A percentile compares a stretch with the other conserved stretches of the same genome.
These are phyloP conservation scores for Brettanomyces custersianus DNA, from an alignment of 805 yeast genomes.

Conservation along the genomic window DNA sequence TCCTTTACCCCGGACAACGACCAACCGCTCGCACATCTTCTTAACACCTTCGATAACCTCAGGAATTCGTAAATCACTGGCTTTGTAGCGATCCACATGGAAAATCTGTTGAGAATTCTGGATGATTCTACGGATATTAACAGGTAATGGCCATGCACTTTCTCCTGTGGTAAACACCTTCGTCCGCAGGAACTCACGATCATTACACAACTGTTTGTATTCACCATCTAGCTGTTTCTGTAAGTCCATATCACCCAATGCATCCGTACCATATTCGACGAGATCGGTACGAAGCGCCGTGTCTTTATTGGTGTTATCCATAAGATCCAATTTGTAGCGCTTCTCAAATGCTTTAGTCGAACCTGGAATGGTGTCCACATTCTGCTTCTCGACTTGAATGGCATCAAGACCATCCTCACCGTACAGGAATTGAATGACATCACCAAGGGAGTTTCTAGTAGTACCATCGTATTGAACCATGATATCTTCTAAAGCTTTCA, in stretches of 20 bases:
- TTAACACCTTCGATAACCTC: conserved; percentile 72
- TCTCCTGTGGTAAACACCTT: conserved; percentile 89
- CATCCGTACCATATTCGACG: conserved; percentile 84
- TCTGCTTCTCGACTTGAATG: conserved; percentile 93
- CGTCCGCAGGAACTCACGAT: conserved; percentile 71
- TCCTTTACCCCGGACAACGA: conserved; percentile 78
- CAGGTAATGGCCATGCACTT: conserved; percentile 95
- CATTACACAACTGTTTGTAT: conserved; percentile 65
- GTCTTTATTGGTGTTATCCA: conserved; percentile 41
- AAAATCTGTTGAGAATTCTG: conserved; percentile 97
- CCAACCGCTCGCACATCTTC: conserved; percentile 54
- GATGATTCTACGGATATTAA: conserved; percentile 88
- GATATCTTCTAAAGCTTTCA: conserved; percentile 82
- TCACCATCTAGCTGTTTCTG: conserved; percentile 80
- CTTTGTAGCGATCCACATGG: conserved; percentile 83
- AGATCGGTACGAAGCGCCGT: conserved; percentile 59
- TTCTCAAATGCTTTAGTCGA: conserved; percentile 75
- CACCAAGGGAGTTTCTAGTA: conserved; percentile 95
- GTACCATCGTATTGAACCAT: conserved; percentile 79
- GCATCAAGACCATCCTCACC: conserved; percentile 99
- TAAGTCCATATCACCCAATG: conserved; percentile 77
- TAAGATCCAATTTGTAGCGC: conserved; percentile 79
- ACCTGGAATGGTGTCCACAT: conserved; percentile 92
- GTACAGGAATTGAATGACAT: conserved; percentile 87
- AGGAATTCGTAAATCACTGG: conserved; percentile 79